Conservation (phyloP, 176 grass and related monocot genomes). For the Musa itinerans region DNA sequence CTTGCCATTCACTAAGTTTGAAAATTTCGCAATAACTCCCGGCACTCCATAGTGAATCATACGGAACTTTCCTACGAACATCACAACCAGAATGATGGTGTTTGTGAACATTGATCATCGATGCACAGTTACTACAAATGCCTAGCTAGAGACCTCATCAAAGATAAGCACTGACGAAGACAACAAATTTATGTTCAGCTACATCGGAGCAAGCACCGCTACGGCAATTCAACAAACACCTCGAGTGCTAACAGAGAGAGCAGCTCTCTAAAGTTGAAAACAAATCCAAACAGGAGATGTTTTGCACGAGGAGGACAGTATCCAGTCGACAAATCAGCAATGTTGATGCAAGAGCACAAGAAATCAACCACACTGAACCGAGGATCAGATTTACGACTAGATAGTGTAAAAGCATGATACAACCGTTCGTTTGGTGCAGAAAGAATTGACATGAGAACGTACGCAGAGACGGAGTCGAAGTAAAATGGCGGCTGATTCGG, state of each 20-base stretch:
- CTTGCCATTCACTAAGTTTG: not conserved
- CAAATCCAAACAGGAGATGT: no score
- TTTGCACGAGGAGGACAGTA: no score
- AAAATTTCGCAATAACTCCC: not conserved
- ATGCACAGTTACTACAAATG: not conserved
- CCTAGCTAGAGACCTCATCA: not conserved
- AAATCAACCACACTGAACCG: no score
- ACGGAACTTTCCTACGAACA: not conserved
- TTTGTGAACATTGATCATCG: not conserved
- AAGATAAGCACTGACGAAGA: not conserved
- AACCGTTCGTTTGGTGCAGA: no score
- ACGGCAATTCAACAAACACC: slow-evolving; percentile 37
- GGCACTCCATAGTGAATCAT: not conserved
- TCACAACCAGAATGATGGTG: not conserved
- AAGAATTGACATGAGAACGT: no score
- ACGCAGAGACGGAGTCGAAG: no score
- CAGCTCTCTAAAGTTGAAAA: not conserved
- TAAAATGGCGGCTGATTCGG: no score
- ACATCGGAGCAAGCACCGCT: not conserved
- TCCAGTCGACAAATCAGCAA: no score
- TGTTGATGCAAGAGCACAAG: no score
- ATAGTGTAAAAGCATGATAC: no score
- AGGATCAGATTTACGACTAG: no score
- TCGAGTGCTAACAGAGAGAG: not conserved
- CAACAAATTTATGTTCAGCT: not conserved